Evolutionary conservation across 139 green algal genomes (phyloP), one percentile per base, ranked within the genome.

Genomic region (Chlamydomonas schloesseri): DNA sequence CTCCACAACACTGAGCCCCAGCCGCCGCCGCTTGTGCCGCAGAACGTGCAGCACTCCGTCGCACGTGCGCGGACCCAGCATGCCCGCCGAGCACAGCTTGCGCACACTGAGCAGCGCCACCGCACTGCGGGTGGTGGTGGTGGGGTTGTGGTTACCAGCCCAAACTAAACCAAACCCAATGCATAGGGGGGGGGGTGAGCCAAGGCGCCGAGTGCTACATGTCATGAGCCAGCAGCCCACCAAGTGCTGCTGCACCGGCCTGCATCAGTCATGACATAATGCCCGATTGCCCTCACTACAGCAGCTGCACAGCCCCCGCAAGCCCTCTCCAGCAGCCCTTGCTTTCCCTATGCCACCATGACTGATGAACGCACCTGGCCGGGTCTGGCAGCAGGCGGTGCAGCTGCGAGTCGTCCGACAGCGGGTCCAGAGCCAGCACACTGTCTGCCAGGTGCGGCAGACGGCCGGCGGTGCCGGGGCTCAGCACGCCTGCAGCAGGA

Each of bases 381-480:
- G 89, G 37, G 67, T 96, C 92, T 10, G 93, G 92, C 26, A 94
- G 88, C 62, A 96, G 82, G 21, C 74, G 60, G 72, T 71, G 87
- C n/a, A 97, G 86, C 37, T 90, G 85, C 1, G 93, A 93, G 77
- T 92, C 90, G 69, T 96, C 92, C 18, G 86, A 70, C 36, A 97
- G 62, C 18, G 87, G 79, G 65, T 96, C 87, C 65, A 98, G 62
- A 0, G 71, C 33, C 13, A 97, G 60, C 53, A 96, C 94, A 8
- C 70, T 89, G 73, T 97, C 93, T 3, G 85, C 90, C 29, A 95
- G 53, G 79, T 96, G 94, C 87, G 87, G 67, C 78, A 97, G 86
- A 55, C 89, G 84, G 47, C 73, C 20, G 29, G 70, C 55, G 50
- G 86, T 79, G 1, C 79, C 86, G 50, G 72, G 64, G 23, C 24